Conservation (phyloP, 441 rosid genomes). For the Daphne laureola region DNA sequence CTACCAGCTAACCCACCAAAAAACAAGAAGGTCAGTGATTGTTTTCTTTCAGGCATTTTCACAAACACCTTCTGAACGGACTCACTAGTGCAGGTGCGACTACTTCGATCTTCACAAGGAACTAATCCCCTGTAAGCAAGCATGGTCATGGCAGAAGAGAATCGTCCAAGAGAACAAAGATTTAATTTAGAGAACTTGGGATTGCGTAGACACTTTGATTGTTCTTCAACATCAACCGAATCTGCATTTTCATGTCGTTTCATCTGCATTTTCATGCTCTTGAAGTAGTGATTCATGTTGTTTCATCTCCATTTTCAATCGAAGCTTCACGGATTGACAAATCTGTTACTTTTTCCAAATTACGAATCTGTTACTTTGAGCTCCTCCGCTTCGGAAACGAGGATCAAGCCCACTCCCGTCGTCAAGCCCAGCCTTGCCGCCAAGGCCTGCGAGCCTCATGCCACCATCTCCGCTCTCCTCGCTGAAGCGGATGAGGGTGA, state of each 20-base stretch:
- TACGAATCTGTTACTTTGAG: too few relatives aligned
- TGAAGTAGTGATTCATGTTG: constrained; percentile 73
- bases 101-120: constrained; percentile 23
- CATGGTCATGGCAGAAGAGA: constrained; percentile 70
- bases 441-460: too few relatives aligned
- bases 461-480: too few relatives aligned
- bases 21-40: constrained; percentile 15
- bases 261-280: constrained; percentile 61
- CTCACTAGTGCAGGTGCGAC: constrained; percentile 11
- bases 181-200: constrained; percentile 39
- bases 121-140: constrained; percentile 21
- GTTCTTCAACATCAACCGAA: constrained; percentile 63
- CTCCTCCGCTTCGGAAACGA: too few relatives aligned
- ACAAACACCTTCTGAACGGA: constrained; percentile 17
- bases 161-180: constrained; percentile 50
- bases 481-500: too few relatives aligned
- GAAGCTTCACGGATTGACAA: constrained; percentile 59
- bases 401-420: too few relatives aligned
- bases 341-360: too few relatives aligned
- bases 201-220: constrained; percentile 59
- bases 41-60: constrained; percentile 10
- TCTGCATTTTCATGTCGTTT: constrained; percentile 71
- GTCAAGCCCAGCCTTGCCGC: too few relatives aligned
- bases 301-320: constrained; percentile 55
- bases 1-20: constrained; percentile 2